phyloP scores from a whole-genome alignment of 2,329 filamentous ascomycete genomes.

The Amylocarpus encephaloides region DNA sequence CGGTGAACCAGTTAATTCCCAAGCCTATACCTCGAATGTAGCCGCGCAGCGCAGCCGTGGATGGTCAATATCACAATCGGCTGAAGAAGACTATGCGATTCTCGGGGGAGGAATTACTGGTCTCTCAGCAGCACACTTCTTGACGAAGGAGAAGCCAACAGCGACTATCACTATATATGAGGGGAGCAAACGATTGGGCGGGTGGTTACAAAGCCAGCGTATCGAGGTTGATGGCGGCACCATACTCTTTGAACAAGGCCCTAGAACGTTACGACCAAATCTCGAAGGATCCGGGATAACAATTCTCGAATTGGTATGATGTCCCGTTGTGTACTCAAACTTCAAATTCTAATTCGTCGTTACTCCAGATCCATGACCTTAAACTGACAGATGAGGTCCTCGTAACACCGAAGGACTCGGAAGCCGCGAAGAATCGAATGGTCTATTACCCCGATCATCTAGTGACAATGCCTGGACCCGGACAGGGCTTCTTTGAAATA shows the following conservation, averaged over 20 bases:
- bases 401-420: constrained; percentile 42
- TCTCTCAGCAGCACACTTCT: constrained; percentile 69
- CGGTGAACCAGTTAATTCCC: not conserved
- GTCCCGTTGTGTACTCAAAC: constrained; percentile 9
- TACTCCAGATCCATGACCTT: constrained; percentile 48
- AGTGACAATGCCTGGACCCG: constrained; percentile 51
- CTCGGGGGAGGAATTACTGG: constrained; percentile 81
- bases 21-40: not conserved
- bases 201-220: constrained; percentile 70
- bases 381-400: constrained; percentile 51
- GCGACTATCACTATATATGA: constrained; percentile 79
- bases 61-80: not conserved
- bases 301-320: constrained; percentile 20
- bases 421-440: constrained; percentile 60
- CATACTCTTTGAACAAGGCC: constrained; percentile 77
- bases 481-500: constrained; percentile 30
- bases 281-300: constrained; percentile 16
- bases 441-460: constrained; percentile 85
- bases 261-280: constrained; percentile 44
- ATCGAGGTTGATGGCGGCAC: constrained; percentile 53
- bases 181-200: constrained; percentile 61
- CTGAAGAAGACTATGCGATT: constrained; percentile 47
- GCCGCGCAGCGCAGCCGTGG: not conserved
- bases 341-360: constrained; percentile 7
- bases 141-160: constrained; percentile 60